Conservation (phyloP, 2,329 filamentous ascomycete genomes). For the Anisogramma anomala region DNA sequence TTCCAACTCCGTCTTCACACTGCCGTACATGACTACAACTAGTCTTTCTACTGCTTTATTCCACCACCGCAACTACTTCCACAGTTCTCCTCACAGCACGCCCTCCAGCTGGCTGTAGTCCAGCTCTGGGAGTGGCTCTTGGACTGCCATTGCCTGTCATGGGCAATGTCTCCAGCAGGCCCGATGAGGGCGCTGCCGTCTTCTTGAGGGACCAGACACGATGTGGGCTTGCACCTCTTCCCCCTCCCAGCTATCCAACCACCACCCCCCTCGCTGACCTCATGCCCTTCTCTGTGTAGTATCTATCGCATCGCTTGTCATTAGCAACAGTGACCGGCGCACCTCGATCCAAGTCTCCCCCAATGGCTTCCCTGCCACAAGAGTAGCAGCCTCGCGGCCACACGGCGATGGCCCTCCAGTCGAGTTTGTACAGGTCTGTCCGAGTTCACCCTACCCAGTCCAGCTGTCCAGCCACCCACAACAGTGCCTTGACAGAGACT, state of each 20-base stretch:
- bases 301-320: slow-evolving; percentile 69
- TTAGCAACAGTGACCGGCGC: slow-evolving; percentile 70
- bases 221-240: slow-evolving; percentile 47
- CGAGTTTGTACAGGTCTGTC: slow-evolving; percentile 78
- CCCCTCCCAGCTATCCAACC: not conserved
- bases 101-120: slow-evolving; percentile 10
- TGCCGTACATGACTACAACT: slow-evolving; percentile 10
- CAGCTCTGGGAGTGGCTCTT: slow-evolving; percentile 18
- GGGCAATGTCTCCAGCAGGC: slow-evolving; percentile 84
- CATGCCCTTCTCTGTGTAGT: slow-evolving; percentile 41
- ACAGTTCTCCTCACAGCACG: slow-evolving; percentile 2
- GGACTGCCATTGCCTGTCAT: slow-evolving; percentile 43
- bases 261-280: slow-evolving; percentile 13
- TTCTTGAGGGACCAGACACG: slow-evolving; percentile 86
- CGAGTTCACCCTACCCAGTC: not conserved
- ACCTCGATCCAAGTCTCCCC: slow-evolving; percentile 67
- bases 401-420: slow-evolving; percentile 62
- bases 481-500: slow-evolving; percentile 1
- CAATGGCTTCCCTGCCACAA: slow-evolving; percentile 77
- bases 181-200: slow-evolving; percentile 69
- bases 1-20: too few species aligned
- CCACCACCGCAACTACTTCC: slow-evolving; percentile 11
- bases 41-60: slow-evolving; percentile 11
- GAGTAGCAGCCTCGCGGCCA: slow-evolving; percentile 62
- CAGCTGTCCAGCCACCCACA: not conserved